phyloP scores from a whole-genome alignment of 1,284 basidiomycete genomes.

The Erythrobasidium hasegawianum region DNA sequence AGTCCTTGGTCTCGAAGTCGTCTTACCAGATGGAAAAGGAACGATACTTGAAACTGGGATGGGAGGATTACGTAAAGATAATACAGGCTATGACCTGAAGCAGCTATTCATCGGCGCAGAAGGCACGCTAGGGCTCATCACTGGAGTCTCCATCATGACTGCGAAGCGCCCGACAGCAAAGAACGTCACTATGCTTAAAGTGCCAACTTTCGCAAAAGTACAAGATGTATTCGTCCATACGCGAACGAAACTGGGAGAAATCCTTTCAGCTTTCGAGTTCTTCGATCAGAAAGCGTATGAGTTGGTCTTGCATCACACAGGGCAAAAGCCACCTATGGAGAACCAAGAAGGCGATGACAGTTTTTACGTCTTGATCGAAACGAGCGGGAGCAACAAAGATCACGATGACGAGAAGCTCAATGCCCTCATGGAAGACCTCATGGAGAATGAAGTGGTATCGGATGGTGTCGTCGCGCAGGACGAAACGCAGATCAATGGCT shows the following conservation, averaged over 20 bases:
- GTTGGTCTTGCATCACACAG: conserved; percentile 57
- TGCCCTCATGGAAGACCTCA: conserved; percentile 70
- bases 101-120: conserved; percentile 98
- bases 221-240: conserved; percentile 57
- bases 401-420: conserved; percentile 97
- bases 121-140: conserved; percentile 92
- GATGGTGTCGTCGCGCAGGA: conserved; percentile 93
- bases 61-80: conserved; percentile 79
- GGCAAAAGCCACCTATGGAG: conserved; percentile 56
- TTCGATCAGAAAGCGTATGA: conserved; percentile 86
- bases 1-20: conserved; percentile 92
- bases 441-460: conserved; percentile 74
- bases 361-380: conserved; percentile 90
- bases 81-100: conserved; percentile 97
- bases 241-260: conserved; percentile 77
- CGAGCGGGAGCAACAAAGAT: conserved; percentile 85
- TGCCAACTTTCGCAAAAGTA: conserved; percentile 56
- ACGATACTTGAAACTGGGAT: conserved; percentile 75
- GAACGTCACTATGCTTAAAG: conserved; percentile 58
- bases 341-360: conserved; percentile 50
- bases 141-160: conserved; percentile 92
- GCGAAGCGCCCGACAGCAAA: conserved; percentile 70
- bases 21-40: conserved; percentile 78
- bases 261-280: conserved; percentile 96
- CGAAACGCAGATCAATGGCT: conserved; percentile 77